These are phyloP conservation scores for Leavenworthia alabamica DNA, from an alignment of 345 rosid genomes.

Conservation along the genomic window DNA sequence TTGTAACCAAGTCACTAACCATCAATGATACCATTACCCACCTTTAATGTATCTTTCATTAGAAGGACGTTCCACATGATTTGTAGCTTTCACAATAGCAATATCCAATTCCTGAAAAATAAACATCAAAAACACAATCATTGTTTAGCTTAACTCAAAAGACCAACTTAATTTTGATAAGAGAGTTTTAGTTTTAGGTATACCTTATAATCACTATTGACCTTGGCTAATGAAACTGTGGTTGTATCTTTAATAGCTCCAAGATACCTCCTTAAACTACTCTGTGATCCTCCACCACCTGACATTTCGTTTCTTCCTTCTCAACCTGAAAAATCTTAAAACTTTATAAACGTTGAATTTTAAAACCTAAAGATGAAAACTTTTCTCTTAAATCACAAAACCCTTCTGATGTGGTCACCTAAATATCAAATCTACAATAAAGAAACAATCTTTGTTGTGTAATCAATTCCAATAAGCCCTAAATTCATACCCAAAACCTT, in stretches of 20 bases:
- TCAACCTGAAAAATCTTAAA: constrained; percentile 20
- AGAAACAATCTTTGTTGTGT: neutral
- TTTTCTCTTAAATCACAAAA: constrained; percentile 17
- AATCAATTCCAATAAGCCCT: neutral
- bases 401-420: constrained; percentile 2
- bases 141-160: neutral
- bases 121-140: neutral
- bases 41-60: constrained; percentile 86
- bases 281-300: constrained; percentile 77
- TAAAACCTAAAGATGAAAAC: neutral
- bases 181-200: neutral
- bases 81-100: constrained; percentile 91
- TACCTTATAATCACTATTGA: constrained; percentile 96
- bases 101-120: constrained; percentile 82
- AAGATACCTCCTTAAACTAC: constrained; percentile 84
- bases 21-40: constrained; percentile 23
- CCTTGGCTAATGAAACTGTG: constrained; percentile 96
- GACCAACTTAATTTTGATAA: neutral
- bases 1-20: constrained; percentile 9
- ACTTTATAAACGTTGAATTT: neutral
- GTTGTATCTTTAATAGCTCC: constrained; percentile 97
- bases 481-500: neutral
- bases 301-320: constrained; percentile 50
- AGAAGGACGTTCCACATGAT: constrained; percentile 89
- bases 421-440: neutral